Percentiles rank a stretch among this genome's conserved stretches.
phyloP scores from a whole-genome alignment of 768 basidiomycete genomes.

The Tulasnella sp. region DNA sequence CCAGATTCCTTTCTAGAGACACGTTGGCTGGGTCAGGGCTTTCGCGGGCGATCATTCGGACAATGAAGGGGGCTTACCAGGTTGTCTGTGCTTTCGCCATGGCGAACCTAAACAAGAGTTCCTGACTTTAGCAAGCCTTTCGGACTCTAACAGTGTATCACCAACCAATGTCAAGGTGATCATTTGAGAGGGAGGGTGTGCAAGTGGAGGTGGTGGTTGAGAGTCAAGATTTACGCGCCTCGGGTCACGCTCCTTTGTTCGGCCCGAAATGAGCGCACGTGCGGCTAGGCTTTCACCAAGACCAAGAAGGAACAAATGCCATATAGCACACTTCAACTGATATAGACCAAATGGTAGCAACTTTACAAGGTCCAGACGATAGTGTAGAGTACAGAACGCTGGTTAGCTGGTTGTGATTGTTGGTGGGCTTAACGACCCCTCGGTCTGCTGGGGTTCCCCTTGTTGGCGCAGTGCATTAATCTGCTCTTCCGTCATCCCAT shows the following conservation, averaged over 20 bases:
- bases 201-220: conserved; percentile 9
- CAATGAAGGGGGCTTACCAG: conserved; percentile 4
- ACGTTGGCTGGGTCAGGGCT: neutral
- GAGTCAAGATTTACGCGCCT: conserved; percentile 10
- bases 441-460: neutral
- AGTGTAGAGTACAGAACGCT: neutral
- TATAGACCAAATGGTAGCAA: neutral
- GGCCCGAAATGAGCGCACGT: neutral
- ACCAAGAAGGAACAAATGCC: neutral
- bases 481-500: conserved; percentile 77
- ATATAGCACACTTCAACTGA: neutral
- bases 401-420: neutral
- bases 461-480: conserved; percentile 56
- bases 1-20: conserved; percentile 25
- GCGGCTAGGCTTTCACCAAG: neutral
- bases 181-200: neutral
- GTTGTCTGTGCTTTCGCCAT: conserved; percentile 31
- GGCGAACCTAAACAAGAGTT: conserved; percentile 18
- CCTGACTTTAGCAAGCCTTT: neutral
- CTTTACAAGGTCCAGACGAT: neutral
- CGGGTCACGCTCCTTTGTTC: neutral
- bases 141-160: neutral
- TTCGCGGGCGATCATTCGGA: neutral
- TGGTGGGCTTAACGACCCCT: neutral
- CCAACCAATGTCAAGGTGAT: conserved; percentile 27